A percentile compares a stretch with the other conserved stretches of the same genome.
These are phyloP conservation scores for Amanita thiersii DNA, from an alignment of 768 basidiomycete genomes.

Conservation along the genomic window DNA sequence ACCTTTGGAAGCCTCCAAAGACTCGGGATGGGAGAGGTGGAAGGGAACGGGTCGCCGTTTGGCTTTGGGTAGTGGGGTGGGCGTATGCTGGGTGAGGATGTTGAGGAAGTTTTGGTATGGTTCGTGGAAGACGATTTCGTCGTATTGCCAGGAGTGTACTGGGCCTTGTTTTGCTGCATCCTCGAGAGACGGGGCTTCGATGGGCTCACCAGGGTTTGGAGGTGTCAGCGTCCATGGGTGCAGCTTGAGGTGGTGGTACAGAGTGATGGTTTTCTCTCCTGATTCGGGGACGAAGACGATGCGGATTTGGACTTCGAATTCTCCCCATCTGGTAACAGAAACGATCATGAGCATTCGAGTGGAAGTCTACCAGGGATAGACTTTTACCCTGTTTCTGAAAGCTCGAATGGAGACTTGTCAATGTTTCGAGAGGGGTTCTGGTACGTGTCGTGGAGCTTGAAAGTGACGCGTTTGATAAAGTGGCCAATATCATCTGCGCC, in stretches of 20 bases:
- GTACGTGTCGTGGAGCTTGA: constrained; percentile 97
- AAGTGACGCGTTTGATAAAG: constrained; percentile 92
- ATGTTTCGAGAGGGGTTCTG: constrained; percentile 80
- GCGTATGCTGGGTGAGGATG: constrained; percentile 72
- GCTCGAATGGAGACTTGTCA: constrained; percentile 90
- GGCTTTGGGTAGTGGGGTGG: constrained; percentile 66
- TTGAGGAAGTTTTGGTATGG: constrained; percentile 84
- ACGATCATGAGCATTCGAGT: neutral
- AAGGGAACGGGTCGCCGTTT: constrained; percentile 63
- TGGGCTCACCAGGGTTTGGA: constrained; percentile 33
- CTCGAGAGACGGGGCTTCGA: constrained; percentile 61
- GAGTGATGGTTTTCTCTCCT: constrained; percentile 79
- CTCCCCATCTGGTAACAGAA: constrained; percentile 76
- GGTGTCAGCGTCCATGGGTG: constrained; percentile 70
- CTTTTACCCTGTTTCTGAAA: constrained; percentile 90
- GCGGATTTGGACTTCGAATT: constrained; percentile 93
- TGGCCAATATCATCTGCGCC: constrained; percentile 87
- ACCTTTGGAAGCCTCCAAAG: constrained; percentile 57
- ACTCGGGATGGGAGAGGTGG: constrained; percentile 53
- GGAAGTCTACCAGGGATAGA: neutral
- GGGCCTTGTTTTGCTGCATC: constrained; percentile 61
- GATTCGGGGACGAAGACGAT: constrained; percentile 87
- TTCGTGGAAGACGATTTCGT: constrained; percentile 94
- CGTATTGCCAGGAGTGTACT: constrained; percentile 98
- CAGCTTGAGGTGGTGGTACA: constrained; percentile 93